A percentile compares a stretch with the other conserved stretches of the same genome.
These are phyloP conservation scores for Rosa rugosa DNA, from an alignment of 306 rosid genomes.

Conservation along the genomic window DNA sequence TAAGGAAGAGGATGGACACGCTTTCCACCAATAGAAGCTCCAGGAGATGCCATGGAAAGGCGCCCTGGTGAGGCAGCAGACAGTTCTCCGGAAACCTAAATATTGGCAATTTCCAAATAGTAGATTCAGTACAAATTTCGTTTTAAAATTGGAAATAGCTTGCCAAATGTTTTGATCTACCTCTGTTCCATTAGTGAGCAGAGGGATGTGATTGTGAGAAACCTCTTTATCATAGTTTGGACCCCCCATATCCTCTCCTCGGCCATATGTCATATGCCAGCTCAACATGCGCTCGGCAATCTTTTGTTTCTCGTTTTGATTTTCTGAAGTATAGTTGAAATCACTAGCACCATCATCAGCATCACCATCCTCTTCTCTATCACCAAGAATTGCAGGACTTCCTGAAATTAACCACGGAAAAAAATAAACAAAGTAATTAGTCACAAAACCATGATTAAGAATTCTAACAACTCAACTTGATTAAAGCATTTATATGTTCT, in stretches of 20 bases:
- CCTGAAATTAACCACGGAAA: conserved; percentile 49
- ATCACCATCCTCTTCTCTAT: conserved; percentile 61
- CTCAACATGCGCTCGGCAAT: conserved; percentile 83
- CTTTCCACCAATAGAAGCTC: conserved; percentile 56
- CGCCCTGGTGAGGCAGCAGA: conserved; percentile 95
- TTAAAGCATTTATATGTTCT: neutral
- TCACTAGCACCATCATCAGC: conserved; percentile 59
- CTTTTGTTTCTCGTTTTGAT: conserved; percentile 79
- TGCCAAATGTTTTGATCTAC: conserved; percentile 38
- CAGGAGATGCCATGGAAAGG: conserved; percentile 89
- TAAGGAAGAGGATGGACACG: conserved; percentile 63
- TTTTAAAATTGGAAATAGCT: neutral
- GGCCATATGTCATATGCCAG: conserved; percentile 79
- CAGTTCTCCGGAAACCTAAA: conserved; percentile 87
- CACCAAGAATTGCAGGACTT: conserved; percentile 87
- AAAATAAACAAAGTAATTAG: neutral
- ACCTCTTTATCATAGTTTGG: conserved; percentile 79
- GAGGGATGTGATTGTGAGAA: conserved; percentile 67
- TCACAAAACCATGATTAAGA: neutral
- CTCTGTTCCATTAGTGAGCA: conserved; percentile 74
- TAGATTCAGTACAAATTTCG: conserved; percentile 2
- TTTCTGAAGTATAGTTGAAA: conserved; percentile 69
- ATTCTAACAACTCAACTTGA: neutral
- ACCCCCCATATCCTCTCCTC: conserved; percentile 57
- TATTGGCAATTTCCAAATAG: conserved; percentile 15